Evolutionary conservation across 805 yeast species (phyloP).

Genomic region (Yarrowia osloensis): DNA sequence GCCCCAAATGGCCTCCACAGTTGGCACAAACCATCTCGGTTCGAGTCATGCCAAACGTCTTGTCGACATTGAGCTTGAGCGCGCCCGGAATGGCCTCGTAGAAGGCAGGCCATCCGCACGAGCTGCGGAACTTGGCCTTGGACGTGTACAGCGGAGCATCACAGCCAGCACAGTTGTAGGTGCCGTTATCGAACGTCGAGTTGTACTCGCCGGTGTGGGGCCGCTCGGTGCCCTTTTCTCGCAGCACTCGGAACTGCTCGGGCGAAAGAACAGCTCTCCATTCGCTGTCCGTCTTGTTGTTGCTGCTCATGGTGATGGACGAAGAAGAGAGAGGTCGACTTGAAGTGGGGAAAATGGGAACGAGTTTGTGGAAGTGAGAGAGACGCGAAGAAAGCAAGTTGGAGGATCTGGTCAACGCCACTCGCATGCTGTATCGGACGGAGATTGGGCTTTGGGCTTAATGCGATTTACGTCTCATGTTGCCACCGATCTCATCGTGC

Average conservation of each 20-base stretch:
- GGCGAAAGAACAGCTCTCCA: constrained; percentile 82
- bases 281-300: constrained; percentile 56
- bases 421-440: not conserved
- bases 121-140: constrained; percentile 78
- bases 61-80: constrained; percentile 61
- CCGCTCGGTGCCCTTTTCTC: constrained; percentile 72
- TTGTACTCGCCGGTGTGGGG: constrained; percentile 66
- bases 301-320: constrained; percentile 31
- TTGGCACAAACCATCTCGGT: constrained; percentile 85
- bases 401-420: not conserved
- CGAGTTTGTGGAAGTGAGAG: not conserved
- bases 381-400: not conserved
- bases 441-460: not conserved
- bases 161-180: constrained; percentile 86
- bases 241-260: constrained; percentile 73
- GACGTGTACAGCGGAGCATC: constrained; percentile 75
- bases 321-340: not conserved
- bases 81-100: constrained; percentile 86
- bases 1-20: constrained; percentile 96
- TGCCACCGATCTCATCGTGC: not conserved
- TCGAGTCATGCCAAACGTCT: constrained; percentile 71
- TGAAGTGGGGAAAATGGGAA: too few species aligned
- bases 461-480: not conserved
- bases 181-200: constrained; percentile 55
- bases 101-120: constrained; percentile 99